Conservation (phyloP, 192 early-diverging fungal species). For the Coemansia sp. region DNA sequence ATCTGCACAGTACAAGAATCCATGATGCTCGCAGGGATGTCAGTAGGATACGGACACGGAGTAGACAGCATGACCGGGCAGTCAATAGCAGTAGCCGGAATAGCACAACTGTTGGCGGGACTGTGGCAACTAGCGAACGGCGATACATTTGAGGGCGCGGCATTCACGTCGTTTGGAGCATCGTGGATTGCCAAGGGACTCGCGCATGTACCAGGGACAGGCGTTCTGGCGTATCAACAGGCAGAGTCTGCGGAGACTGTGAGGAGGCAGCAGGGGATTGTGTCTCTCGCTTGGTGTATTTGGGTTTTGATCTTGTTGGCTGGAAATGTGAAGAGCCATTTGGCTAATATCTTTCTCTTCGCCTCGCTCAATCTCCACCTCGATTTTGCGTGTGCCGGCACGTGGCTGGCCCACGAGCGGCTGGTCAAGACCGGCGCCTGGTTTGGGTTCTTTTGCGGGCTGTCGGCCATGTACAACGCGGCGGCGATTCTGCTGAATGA, state of each 20-base stretch:
- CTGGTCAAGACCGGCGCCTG: conserved; percentile 39
- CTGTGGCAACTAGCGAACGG: conserved; percentile 58
- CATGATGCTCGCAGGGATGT: conserved; percentile 52
- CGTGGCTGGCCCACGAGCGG: conserved; percentile 22
- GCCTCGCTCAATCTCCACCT: conserved; percentile 40
- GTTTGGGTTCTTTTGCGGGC: conserved; percentile 56
- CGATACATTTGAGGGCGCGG: conserved; percentile 53
- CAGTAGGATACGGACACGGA: conserved; percentile 48
- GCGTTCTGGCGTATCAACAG: conserved; percentile 32
- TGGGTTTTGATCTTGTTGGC: conserved; percentile 51
- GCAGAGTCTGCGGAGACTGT: conserved; percentile 23
- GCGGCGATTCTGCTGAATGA: conserved; percentile 49
- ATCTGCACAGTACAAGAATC: conserved; percentile 50
- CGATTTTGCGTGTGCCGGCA: conserved; percentile 38
- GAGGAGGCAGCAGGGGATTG: conserved; percentile 41
- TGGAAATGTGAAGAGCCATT: conserved; percentile 50
- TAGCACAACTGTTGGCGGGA: conserved; percentile 37
- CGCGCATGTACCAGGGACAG: conserved; percentile 27
- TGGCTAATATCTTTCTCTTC: conserved; percentile 50
- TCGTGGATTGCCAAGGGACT: conserved; percentile 50
- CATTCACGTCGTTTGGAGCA: conserved; percentile 51
- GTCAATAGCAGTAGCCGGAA: conserved; percentile 38
- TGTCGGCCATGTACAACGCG: conserved; percentile 54
- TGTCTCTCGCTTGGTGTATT: conserved; percentile 37
- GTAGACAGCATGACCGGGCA: conserved; percentile 30